phyloP scores from a whole-genome alignment of 495 filamentous ascomycete species.

The Apodospora peruviana region DNA sequence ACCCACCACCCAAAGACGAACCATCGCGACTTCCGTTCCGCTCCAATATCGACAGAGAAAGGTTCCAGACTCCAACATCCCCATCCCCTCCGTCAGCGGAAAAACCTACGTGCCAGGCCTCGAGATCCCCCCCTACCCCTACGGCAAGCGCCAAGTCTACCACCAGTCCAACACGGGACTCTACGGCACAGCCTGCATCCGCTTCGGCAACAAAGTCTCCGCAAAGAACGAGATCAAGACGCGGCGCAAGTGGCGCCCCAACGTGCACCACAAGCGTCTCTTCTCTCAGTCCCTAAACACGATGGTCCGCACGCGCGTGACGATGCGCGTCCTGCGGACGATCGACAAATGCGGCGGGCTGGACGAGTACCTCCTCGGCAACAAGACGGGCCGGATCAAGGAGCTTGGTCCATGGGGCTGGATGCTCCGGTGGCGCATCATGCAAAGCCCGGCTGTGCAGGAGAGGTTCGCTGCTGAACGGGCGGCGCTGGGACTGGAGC shows the following conservation, averaged over 20 bases:
- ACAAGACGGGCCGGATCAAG: conserved; percentile 65
- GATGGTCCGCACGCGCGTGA: conserved; percentile 68
- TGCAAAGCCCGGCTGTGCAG: conserved; percentile 64
- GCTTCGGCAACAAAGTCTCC: conserved; percentile 89
- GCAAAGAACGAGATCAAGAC: conserved; percentile 73
- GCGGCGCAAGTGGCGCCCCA: conserved; percentile 79
- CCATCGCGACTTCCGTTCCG: conserved; percentile 21
- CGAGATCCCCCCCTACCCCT: conserved; percentile 71
- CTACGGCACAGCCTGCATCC: conserved; percentile 71
- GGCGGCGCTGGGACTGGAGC: conserved; percentile 25
- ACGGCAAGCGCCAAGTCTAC: conserved; percentile 70
- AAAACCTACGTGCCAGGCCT: conserved; percentile 12
- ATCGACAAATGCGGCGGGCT: conserved; percentile 83
- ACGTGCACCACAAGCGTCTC: conserved; percentile 73
- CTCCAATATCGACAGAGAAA: conserved; percentile 18
- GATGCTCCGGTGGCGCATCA: conserved; percentile 76
- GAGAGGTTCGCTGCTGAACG: conserved; percentile 55
- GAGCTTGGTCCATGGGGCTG: conserved; percentile 85
- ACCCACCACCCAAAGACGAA: background rate
- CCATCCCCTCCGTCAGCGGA: conserved; percentile 23
- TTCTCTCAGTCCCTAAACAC: conserved; percentile 61
- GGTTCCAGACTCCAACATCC: conserved; percentile 20
- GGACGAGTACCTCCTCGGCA: conserved; percentile 82
- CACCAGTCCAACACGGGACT: conserved; percentile 86
- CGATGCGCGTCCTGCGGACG: conserved; percentile 71